Conservation (phyloP, 306 rosid species). For the Potentilla sterilis region DNA sequence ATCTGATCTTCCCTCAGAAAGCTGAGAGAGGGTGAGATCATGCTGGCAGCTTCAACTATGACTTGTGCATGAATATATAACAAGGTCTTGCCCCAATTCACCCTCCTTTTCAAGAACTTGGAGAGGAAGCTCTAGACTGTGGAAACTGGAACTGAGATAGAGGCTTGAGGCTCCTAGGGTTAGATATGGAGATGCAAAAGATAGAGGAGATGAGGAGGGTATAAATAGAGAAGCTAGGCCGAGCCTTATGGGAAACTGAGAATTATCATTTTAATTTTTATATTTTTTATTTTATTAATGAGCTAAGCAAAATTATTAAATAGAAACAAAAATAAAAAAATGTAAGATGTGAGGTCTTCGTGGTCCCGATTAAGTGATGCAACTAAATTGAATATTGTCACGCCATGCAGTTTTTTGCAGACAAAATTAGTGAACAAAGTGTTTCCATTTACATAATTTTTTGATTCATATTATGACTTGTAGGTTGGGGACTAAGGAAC, state of each 20-base stretch:
- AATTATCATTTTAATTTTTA: not conserved
- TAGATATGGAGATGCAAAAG: slow-evolving; percentile 33
- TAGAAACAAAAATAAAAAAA: slow-evolving; percentile 31
- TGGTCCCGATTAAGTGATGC: slow-evolving; percentile 64
- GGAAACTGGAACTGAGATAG: not conserved
- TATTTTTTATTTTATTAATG: slow-evolving; percentile 3
- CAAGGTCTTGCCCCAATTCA: not conserved
- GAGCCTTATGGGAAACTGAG: slow-evolving; percentile 1
- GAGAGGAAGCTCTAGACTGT: not conserved
- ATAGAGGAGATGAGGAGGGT: slow-evolving; percentile 31
- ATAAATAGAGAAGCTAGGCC: slow-evolving; percentile 40
- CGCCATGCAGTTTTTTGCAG: slow-evolving; percentile 96
- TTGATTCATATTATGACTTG: slow-evolving; percentile 45
- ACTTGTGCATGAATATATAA: slow-evolving; percentile 45
- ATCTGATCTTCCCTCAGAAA: slow-evolving; percentile 75
- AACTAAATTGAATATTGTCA: slow-evolving; percentile 81
- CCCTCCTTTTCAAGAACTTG: not conserved
- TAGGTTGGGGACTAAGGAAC: slow-evolving; percentile 39
- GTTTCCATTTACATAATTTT: slow-evolving; percentile 32
- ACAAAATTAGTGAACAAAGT: slow-evolving; percentile 43
- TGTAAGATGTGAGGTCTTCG: slow-evolving; percentile 29
- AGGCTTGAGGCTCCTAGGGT: slow-evolving; percentile 3
- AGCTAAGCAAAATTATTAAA: slow-evolving; percentile 25
- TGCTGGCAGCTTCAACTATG: slow-evolving; percentile 99
- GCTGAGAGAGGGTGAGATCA: slow-evolving; percentile 85